These are phyloP conservation scores for Melastoma candidum DNA, from an alignment of 441 rosid genomes.

Conservation along the genomic window DNA sequence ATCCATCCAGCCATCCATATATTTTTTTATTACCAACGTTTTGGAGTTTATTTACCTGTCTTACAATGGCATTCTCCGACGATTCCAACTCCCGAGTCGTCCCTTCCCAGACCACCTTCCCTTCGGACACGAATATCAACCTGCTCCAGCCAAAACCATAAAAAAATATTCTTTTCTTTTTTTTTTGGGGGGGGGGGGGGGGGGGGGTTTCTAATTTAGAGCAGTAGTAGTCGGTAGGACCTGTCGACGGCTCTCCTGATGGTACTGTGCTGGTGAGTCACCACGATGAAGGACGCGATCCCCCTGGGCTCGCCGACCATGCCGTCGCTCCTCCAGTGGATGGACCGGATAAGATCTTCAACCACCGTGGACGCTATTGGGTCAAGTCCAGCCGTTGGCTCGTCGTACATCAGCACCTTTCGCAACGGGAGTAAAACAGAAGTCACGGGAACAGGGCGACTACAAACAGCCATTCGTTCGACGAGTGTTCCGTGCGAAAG, in stretches of 20 bases:
- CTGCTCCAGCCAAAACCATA: slow-evolving; percentile 11
- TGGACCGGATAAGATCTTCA: slow-evolving; percentile 92
- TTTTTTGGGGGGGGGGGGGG: too few relatives aligned
- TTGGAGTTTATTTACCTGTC: slow-evolving; percentile 38
- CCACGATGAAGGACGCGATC: slow-evolving; percentile 75
- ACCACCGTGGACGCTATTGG: slow-evolving; percentile 97
- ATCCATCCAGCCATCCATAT: too few relatives aligned
- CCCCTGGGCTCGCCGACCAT: slow-evolving; percentile 55
- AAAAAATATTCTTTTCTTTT: too few relatives aligned
- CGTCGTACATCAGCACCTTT: slow-evolving; percentile 86
- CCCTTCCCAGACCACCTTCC: slow-evolving; percentile 89
- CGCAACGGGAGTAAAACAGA: too few relatives aligned
- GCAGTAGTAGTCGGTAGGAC: slow-evolving; percentile 20
- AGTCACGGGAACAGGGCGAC: too few relatives aligned
- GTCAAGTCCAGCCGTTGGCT: slow-evolving; percentile 96
- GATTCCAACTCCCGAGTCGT: slow-evolving; percentile 77
- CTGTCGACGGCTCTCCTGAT: slow-evolving; percentile 95
- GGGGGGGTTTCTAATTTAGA: too few relatives aligned
- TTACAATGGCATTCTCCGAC: slow-evolving; percentile 75
- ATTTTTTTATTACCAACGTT: too few relatives aligned
- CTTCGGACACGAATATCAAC: slow-evolving; percentile 76
- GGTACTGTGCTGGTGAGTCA: slow-evolving; percentile 98
- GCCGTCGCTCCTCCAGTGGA: slow-evolving; percentile 53
- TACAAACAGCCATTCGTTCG: too few relatives aligned
- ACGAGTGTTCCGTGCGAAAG: too few relatives aligned